Conservation (phyloP, 1,139 yeast genomes). For the Lodderomyces elongisporus region DNA sequence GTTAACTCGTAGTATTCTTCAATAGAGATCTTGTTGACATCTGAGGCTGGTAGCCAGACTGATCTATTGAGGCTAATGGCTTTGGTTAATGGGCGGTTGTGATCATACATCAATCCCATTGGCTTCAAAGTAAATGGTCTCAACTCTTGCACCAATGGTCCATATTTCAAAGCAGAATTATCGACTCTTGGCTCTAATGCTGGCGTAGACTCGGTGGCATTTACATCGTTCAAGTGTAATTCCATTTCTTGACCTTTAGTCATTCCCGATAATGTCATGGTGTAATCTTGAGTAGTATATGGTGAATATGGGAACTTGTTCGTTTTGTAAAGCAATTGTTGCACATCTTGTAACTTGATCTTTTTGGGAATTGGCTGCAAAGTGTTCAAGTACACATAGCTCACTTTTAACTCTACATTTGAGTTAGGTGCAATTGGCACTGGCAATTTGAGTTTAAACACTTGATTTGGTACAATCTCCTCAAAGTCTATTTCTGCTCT, state of each 20-base stretch:
- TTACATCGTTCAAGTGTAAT: conserved; percentile 10
- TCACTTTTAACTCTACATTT: conserved; percentile 45
- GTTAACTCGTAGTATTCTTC: conserved; percentile 85
- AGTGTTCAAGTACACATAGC: conserved; percentile 46
- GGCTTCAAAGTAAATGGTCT: conserved; percentile 46
- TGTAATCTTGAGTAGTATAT: conserved; percentile 53
- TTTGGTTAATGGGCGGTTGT: conserved; percentile 60
- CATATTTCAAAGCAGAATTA: conserved; percentile 45
- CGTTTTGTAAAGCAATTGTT: conserved; percentile 52
- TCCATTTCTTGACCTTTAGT: conserved; percentile 43
- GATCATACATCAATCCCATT: conserved; percentile 57
- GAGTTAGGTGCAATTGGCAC: conserved; percentile 65
- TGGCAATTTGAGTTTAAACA: conserved; percentile 50
- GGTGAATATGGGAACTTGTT: conserved; percentile 58
- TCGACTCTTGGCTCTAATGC: conserved; percentile 30
- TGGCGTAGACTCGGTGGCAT: conserved; percentile 19
- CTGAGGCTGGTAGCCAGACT: conserved; percentile 58
- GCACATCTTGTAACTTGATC: conserved; percentile 58
- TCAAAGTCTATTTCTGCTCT: conserved; percentile 24
- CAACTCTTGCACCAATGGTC: conserved; percentile 44
- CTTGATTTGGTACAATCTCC: conserved; percentile 25
- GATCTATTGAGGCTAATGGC: conserved; percentile 64
- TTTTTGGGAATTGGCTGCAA: conserved; percentile 60
- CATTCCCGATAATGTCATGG: conserved; percentile 48
- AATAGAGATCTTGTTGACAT: conserved; percentile 40